Base-by-base conservation (phyloP, 768 basidiomycete genomes). In the Rhizopogon vesiculosus region DNA sequence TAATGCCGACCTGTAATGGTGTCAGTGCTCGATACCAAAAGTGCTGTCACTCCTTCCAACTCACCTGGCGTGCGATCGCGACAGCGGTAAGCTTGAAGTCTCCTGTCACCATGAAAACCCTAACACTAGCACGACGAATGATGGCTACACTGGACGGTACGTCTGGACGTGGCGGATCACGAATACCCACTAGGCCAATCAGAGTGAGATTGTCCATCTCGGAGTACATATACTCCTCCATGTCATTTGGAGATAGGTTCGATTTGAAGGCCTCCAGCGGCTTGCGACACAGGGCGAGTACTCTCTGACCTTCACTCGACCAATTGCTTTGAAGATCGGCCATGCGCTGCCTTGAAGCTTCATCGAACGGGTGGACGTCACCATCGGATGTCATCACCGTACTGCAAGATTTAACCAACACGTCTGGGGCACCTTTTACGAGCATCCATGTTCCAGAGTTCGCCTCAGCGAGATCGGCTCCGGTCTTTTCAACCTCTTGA, bases 391-490 rank as follows among this genome's bases (percentile, higher is more conserved):
- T 62, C 62, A 74, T 64, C 42, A 71, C 70, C 5, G 48, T 56
- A 5, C 64, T 70, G 56, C 79, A 80, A 16, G 65, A 64, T 9
- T 67, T 69, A 54, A 81, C 73, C 28, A 82, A 69, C 19, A 81
- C 69, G 54, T 86, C 84, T 0, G 84, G 84, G 1, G 82, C 84
- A n/a, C 83, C 83, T 64, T 85, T 84, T 64, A 76, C 74, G 48
- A 78, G 68, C 55, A 84, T 66, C 65, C 76, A 66, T 0, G 56
- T 62, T 35, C 5, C 60, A 7, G 51, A 29, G 6, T 42, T 40
- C 46, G 59, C 53, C 53, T 61, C 48, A 42, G 39, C 43, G 16
- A 57, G 49, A 2, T 59, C 45, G 22, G 57, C 49, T 13, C 59
- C 41, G n/a, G 45, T 45, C 51, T 57, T 8, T 59, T 60, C 44